Percentiles rank a stretch among this genome's conserved stretches.
Evolutionary conservation across 2,329 filamentous ascomycete species (phyloP).

Genomic region (Cladosporium sp.): DNA sequence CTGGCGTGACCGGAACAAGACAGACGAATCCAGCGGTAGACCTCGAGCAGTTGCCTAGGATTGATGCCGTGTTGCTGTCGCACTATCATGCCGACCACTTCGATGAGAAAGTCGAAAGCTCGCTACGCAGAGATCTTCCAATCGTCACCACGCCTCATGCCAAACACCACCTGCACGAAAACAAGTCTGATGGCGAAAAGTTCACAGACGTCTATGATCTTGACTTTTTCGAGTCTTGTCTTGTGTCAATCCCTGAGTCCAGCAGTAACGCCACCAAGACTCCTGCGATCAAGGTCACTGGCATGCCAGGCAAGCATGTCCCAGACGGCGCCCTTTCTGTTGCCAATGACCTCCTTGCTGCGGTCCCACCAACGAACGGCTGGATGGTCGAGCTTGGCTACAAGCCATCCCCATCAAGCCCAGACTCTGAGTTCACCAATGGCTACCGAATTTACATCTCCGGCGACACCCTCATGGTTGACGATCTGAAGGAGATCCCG

Average conservation of each 20-base stretch:
- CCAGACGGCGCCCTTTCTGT: conserved; percentile 40
- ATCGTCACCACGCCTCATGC: conserved; percentile 64
- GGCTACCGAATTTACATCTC: conserved; percentile 59
- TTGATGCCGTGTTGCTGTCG: conserved; percentile 58
- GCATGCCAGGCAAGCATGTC: conserved; percentile 63
- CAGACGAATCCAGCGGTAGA: conserved; percentile 58
- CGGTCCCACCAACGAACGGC: conserved; percentile 61
- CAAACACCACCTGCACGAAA: conserved; percentile 46
- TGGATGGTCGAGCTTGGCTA: conserved; percentile 63
- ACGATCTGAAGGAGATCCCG: conserved; percentile 60
- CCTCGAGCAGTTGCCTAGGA: conserved; percentile 54
- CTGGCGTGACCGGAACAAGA: conserved; percentile 54
- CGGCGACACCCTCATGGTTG: conserved; percentile 60
- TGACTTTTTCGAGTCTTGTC: conserved; percentile 52
- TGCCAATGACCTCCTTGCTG: conserved; percentile 46
- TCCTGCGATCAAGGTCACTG: conserved; percentile 54
- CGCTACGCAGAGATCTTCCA: conserved; percentile 50
- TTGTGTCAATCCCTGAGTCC: conserved; percentile 39
- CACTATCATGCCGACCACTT: conserved; percentile 63
- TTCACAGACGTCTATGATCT: conserved; percentile 55
- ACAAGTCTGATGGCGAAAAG: conserved; percentile 41
- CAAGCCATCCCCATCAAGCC: conserved; percentile 15
- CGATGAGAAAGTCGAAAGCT: conserved; percentile 49
- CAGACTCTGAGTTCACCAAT: conserved; percentile 34
- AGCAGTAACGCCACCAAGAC: conserved; percentile 4